Base-by-base conservation (phyloP, 441 rosid genomes). In the Croton laevigatus region DNA sequence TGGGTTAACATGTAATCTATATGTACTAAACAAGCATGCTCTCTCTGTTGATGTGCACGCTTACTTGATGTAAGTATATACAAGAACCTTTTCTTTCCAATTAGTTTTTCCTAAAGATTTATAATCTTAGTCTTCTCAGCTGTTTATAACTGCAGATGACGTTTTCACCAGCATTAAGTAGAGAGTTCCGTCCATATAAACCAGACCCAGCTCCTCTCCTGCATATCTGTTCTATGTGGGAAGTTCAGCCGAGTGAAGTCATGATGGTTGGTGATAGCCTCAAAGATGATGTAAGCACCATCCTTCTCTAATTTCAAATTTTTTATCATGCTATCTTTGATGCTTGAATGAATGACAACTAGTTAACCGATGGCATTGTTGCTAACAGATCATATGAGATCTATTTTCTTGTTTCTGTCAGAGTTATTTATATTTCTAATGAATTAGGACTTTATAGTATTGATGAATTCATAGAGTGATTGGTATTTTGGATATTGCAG, bases 241-340 rank as follows among this genome's bases (percentile, higher is more conserved):
- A 76, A 51, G 81, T 94, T 71, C 86, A 85, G 73, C 95, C 97
- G 46, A 79, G 72, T 48, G 95, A 94, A 85, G 93, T 94, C 75
- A 81, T 94, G 81, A 94, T 94, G 98, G 84, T 94, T 58, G 98
- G 98, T 14, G 98, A 94, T 78, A 94, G 97, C 85, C 91, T 94
- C 57, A 91, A 88, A 81, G 98, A 94, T 85, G 97, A 94, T 81
- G 97, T 90, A 65, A 83, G 95, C 76, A 20, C 12, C 45, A 22
- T 11, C 11, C 51, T 11, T 11, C 51, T 73, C 23, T 57, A 27
- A 51, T 70, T 13, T 9, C 23, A 45, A 20, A 40, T 44, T 8
- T 65, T 37, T 17, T 12, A 49, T 19, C 52, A 1, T 11, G 57
- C 51, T 27, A 34, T 63, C 55, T 48, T 40, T 23, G 37, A 64